Base-by-base conservation (phyloP, 257 asterid genomes). In the Osmanthus fragrans region DNA sequence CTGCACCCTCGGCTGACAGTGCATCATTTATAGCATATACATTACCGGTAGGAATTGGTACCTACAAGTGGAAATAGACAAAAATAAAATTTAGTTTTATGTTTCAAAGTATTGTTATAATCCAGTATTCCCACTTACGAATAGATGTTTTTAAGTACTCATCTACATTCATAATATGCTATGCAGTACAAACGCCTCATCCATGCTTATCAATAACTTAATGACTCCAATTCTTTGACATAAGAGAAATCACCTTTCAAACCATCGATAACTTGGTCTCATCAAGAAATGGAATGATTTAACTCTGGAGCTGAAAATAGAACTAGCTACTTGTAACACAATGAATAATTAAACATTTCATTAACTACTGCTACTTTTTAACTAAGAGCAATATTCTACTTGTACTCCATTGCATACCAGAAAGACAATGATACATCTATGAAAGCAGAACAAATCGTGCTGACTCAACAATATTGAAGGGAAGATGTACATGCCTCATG, bases 1-100 rank as follows among this genome's bases (percentile, higher is more conserved):
- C 98, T n/a, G 97, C 98, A 34, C 86, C 98, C 82, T 93, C 96
- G 2, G 97, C 92, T 2, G 98, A 86, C 82, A 92, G 74, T 81
- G 96, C 92, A 47, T 95, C 99, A 25, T 93, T 95, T 76, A 93
- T 89, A 75, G 99, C 87, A 65, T 90, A 90, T 30, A 91, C 97
- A 32, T 93, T 86, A 32, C 94, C 97, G 2, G 94, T 8, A 54
- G 98, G 97, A 82, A 95, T 93, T 54, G 98, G 96, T 36, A 91
- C 83, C 98, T 95, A 89, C 49, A 77, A 74, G 56, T 39, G 67
- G 60, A 76, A 76, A 60, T 2, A 37, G 73, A 12, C 0, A 11
- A 42, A 42, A 40, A 39, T 7, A 39, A 1, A 39, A 39, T 7
- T 25, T 36, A 36, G 1, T 36, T 36, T 7, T 32, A 32, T 32